Base-by-base conservation (phyloP, 148 eudicot genomes). In the Amaranthus hypochondriacus region DNA sequence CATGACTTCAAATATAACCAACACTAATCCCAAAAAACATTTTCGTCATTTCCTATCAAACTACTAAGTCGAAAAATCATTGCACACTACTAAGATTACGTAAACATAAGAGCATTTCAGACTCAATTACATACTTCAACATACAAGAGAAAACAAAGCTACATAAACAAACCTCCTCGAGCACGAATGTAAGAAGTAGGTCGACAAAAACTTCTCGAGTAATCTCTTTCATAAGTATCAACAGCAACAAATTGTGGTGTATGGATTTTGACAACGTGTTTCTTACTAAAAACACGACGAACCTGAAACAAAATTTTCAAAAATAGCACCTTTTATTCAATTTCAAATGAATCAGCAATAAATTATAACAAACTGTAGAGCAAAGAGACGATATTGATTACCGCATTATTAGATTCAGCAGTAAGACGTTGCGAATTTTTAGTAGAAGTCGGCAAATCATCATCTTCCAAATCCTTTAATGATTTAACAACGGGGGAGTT, bases 191-290 rank as follows among this genome's bases (percentile, higher is more conserved):
- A 94, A 47, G 98, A 88, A 13, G 90, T 87, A 59, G 97, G 96
- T 75, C 91, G 98, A 73, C 48, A 57, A 70, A 94, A 94, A 51
- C 84, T 92, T 54, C 82, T 87, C 56, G 93, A 86, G 75, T 94
- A 94, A 77, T 94, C 98, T 83, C 97, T 86, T 87, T 94, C 98
- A 81, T 94, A 94, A 14, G 98, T 92, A 71, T 87, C 97, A 70
- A 94, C 98, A 78, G 86, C 21, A 69, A 90, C 88, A 75, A 81
- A 92, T 80, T 94, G 80, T 6, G 97, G 98, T 63, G 88, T 94
- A 39, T 96, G 98, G 71, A 94, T 94, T 79, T 94, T 97, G 71
- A 93, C 77, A 72, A 87, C 89, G 73, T 81, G 44, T 82, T 86
- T 94, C 87, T 87, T 94, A 80, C 76, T 83, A 46, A 86, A 83